Conservation (phyloP, 139 green algal species). For the Edaphochlamys debaryana region DNA sequence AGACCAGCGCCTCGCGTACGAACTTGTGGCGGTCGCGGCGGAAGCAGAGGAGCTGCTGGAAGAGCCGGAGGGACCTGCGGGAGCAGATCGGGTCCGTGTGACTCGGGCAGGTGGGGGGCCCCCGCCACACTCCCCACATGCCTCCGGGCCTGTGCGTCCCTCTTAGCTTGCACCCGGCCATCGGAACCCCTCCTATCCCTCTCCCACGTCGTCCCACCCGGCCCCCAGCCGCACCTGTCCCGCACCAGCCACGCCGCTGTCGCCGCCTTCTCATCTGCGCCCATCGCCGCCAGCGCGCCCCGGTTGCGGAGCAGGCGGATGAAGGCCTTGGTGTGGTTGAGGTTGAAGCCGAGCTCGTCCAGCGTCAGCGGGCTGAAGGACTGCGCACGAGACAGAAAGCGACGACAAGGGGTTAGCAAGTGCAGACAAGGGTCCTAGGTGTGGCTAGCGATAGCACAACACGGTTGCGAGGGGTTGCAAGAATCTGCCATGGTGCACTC, state of each 20-base stretch:
- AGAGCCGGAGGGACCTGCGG: no score
- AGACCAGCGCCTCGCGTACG: conserved; percentile 65
- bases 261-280: background rate
- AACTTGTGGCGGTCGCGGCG: conserved; percentile 58
- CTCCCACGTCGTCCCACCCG: no score
- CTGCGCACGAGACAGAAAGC: background rate
- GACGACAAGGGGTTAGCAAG: background rate
- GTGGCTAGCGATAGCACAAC: no score
- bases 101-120: no score
- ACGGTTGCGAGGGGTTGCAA: no score
- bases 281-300: conserved; percentile 47
- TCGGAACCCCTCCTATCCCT: no score
- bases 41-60: background rate
- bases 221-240: conserved; percentile 5
- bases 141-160: no score
- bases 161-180: no score
- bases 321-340: conserved; percentile 64
- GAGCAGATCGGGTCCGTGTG: no score
- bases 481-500: no score
- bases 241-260: background rate
- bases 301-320: conserved; percentile 68
- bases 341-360: conserved; percentile 66
- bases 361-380: conserved; percentile 37
- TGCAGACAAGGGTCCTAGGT: no score
- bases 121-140: no score